These are phyloP conservation scores for Endotrypanum monterogeii DNA, from an alignment of 208 protist species.

Conservation along the genomic window DNA sequence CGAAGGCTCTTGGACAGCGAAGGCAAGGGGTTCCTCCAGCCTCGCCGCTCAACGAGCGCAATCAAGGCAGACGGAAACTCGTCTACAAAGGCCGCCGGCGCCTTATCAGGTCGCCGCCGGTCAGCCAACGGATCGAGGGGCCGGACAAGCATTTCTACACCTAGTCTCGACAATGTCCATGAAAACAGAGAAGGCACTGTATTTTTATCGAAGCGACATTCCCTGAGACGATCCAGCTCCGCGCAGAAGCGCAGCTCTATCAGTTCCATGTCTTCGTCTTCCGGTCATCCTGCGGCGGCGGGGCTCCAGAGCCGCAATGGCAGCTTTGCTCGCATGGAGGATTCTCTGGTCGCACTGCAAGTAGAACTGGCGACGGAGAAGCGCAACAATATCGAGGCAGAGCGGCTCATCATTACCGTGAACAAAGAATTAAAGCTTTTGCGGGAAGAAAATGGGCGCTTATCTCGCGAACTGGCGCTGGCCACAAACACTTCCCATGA, in stretches of 20 bases:
- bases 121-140: neutral
- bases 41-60: neutral
- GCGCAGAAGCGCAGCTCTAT: neutral
- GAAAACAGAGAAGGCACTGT: neutral
- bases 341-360: constrained; percentile 46
- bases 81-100: neutral
- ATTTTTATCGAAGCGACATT: neutral
- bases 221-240: neutral
- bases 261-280: neutral
- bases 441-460: constrained; percentile 38
- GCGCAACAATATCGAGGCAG: constrained; percentile 69
- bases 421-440: constrained; percentile 51
- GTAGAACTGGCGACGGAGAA: constrained; percentile 74
- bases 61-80: no score
- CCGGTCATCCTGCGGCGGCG: neutral
- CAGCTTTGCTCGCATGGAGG: constrained; percentile 45
- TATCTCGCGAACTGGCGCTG: constrained; percentile 28
- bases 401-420: constrained; percentile 49
- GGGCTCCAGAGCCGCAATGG: constrained; percentile 5
- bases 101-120: neutral
- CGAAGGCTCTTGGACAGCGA: neutral
- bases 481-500: neutral
- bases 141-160: neutral
- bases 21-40: neutral
- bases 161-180: neutral